phyloP scores from a whole-genome alignment of 441 rosid species.

The Mallotus japonicus region DNA sequence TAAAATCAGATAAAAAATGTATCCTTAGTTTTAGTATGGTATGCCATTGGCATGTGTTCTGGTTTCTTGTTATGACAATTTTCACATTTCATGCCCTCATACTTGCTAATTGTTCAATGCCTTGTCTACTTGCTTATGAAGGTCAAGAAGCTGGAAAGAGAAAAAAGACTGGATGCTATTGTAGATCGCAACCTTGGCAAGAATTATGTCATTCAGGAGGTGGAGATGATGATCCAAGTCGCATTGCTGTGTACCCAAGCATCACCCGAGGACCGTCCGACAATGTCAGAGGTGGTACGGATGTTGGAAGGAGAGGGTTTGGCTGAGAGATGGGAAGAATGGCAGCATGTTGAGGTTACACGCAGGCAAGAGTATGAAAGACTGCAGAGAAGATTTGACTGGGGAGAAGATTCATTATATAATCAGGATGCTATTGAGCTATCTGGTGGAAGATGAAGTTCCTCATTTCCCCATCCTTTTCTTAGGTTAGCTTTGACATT shows the following conservation, averaged over 20 bases:
- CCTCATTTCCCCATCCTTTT: background rate
- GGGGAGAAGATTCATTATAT: slow-evolving; percentile 78
- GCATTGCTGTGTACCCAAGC: slow-evolving; percentile 87
- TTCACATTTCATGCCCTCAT: background rate
- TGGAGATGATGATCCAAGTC: slow-evolving; percentile 88
- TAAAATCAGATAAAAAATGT: background rate
- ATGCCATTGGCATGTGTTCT: too few relatives aligned
- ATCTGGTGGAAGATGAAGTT: slow-evolving; percentile 85
- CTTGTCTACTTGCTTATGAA: slow-evolving; percentile 28
- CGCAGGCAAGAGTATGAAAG: slow-evolving; percentile 84
- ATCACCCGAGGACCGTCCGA: slow-evolving; percentile 80
- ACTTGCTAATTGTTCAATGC: background rate
- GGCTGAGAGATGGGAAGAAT: slow-evolving; percentile 97
- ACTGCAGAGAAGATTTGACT: slow-evolving; percentile 76
- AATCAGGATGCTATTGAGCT: slow-evolving; percentile 82
- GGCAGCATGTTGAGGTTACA: slow-evolving; percentile 82
- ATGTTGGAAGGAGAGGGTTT: slow-evolving; percentile 98
- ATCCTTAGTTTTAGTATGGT: too few relatives aligned
- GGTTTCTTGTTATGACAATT: background rate
- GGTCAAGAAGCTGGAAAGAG: slow-evolving; percentile 92
- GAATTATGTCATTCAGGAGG: slow-evolving; percentile 54
- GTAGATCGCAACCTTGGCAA: slow-evolving; percentile 63
- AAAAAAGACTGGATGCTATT: slow-evolving; percentile 68
- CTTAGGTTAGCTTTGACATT: slow-evolving; percentile 12
- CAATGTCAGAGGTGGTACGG: slow-evolving; percentile 89